phyloP scores from a whole-genome alignment of 495 filamentous ascomycete species.

The Aspergillus asperescens region DNA sequence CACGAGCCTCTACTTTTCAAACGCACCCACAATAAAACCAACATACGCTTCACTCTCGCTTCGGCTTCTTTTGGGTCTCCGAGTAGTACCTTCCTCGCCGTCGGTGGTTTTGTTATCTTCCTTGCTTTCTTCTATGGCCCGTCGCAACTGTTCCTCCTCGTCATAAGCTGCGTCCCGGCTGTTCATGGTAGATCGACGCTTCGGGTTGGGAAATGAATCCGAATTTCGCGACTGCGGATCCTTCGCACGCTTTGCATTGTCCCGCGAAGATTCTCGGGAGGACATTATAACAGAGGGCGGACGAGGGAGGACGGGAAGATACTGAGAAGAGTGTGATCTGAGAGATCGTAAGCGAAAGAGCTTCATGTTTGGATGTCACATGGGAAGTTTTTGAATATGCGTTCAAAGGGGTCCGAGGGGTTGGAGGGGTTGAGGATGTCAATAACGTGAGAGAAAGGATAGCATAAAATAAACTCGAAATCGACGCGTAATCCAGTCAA shows the following conservation, averaged over 20 bases:
- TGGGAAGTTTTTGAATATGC: background rate
- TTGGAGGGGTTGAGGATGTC: slow-evolving; percentile 1
- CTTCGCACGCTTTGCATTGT: slow-evolving; percentile 43
- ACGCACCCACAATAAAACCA: background rate
- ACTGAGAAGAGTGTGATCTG: slow-evolving; percentile 63
- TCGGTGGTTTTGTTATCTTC: slow-evolving; percentile 50
- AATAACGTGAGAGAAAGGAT: slow-evolving; percentile 6
- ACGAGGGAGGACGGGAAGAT: slow-evolving; percentile 56
- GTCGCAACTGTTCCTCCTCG: slow-evolving; percentile 82
- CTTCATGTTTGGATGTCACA: background rate
- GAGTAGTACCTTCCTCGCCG: slow-evolving; percentile 44
- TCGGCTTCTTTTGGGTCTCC: slow-evolving; percentile 73
- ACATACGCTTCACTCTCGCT: slow-evolving; percentile 93
- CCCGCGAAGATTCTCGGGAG: slow-evolving; percentile 41
- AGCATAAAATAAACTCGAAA: background rate
- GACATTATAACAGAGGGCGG: slow-evolving; percentile 41
- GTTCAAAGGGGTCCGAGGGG: background rate
- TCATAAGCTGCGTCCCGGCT: slow-evolving; percentile 94
- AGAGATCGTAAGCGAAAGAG: slow-evolving; percentile 25
- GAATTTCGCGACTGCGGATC: slow-evolving; percentile 45
- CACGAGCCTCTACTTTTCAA: background rate
- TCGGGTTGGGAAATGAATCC: slow-evolving; percentile 47
- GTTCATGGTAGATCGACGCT: slow-evolving; percentile 95
- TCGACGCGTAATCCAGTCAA: background rate
- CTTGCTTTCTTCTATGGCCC: slow-evolving; percentile 94